These are phyloP conservation scores for Heteromeles arbutifolia DNA, from an alignment of 306 rosid species.

Conservation along the genomic window DNA sequence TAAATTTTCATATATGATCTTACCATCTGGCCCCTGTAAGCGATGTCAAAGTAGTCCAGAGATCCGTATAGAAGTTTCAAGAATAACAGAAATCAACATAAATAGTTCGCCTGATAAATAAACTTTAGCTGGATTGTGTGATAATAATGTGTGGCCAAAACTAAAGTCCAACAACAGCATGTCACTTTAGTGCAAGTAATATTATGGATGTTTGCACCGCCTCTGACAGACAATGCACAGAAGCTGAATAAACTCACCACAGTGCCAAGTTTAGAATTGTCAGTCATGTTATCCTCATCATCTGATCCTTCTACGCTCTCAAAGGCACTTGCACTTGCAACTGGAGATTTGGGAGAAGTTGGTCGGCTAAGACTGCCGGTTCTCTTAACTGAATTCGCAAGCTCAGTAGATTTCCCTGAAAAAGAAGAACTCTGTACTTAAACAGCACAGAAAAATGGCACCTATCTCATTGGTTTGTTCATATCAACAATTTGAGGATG, in stretches of 20 bases:
- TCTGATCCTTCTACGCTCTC: conserved; percentile 94
- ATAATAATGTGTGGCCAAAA: background rate
- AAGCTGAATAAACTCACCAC: conserved; percentile 47
- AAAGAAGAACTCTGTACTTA: conserved; percentile 11
- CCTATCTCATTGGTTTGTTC: background rate
- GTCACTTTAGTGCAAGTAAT: background rate
- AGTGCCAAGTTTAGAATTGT: conserved; percentile 42
- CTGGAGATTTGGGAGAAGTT: conserved; percentile 88
- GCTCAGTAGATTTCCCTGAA: conserved; percentile 57
- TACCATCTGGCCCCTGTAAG: conserved; percentile 54
- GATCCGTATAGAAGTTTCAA: background rate
- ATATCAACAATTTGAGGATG: background rate
- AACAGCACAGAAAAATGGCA: background rate
- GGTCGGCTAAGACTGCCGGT: conserved; percentile 38
- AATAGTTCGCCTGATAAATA: background rate
- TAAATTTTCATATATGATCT: conserved; percentile 48
- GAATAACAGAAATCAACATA: background rate
- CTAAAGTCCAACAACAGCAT: background rate
- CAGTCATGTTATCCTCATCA: conserved; percentile 57
- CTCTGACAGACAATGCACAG: background rate
- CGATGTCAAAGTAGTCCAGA: background rate
- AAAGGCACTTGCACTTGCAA: conserved; percentile 85
- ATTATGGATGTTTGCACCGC: background rate
- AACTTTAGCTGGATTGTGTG: background rate
- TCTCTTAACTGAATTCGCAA: conserved; percentile 44